phyloP scores from a whole-genome alignment of 202 grass and related monocot species.

The Eragrostis tef region DNA sequence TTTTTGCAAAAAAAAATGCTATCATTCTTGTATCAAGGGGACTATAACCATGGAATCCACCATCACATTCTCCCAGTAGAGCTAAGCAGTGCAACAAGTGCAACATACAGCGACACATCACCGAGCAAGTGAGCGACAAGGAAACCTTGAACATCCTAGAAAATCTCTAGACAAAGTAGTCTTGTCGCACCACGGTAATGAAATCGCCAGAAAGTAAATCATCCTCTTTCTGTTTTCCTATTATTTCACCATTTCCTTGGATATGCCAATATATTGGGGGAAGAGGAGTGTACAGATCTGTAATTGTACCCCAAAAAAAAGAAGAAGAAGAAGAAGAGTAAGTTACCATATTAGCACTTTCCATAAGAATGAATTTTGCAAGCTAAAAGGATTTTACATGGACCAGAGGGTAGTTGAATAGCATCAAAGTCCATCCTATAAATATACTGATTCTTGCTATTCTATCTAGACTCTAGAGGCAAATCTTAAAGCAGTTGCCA shows the following conservation, averaged over 20 bases:
- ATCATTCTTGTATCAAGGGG: neutral
- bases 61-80: neutral
- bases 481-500: conserved; percentile 10
- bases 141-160: neutral
- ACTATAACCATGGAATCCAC: neutral
- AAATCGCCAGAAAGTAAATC: conserved; percentile 70
- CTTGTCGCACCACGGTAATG: conserved; percentile 69
- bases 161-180: conserved; percentile 77
- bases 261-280: conserved; percentile 96
- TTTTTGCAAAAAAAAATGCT: conserved; percentile 45
- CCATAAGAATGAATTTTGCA: neutral
- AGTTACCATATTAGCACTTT: neutral
- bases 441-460: neutral
- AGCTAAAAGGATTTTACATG: conserved; percentile 9
- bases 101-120: neutral
- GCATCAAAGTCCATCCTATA: neutral
- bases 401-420: neutral
- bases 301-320: conserved; percentile 39
- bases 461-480: conserved; percentile 11
- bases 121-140: neutral
- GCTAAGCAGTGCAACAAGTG: conserved; percentile 8
- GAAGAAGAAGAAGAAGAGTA: neutral
- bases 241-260: conserved; percentile 75
- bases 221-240: conserved; percentile 66
- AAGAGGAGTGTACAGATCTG: conserved; percentile 86